Base-by-base conservation (phyloP, 2,329 filamentous ascomycete genomes). In the Fusarium metavorans region DNA sequence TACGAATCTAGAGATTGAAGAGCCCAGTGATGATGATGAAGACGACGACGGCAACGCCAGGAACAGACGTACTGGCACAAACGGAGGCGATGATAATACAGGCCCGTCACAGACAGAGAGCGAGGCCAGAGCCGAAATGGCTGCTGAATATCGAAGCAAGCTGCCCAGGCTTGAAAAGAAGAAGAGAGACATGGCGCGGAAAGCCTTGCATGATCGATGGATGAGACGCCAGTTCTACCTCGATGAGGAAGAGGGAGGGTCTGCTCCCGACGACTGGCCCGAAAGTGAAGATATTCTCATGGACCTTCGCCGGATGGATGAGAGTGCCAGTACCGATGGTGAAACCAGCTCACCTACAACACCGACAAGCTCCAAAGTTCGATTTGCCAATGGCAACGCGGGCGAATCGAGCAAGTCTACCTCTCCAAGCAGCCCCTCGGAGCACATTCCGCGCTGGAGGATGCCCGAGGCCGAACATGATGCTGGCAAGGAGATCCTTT, bases 401-500 rank as follows among this genome's bases (percentile, higher is more conserved):
- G 93, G 89, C 3, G 87, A 91, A 16, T 94, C 93, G 34, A 94
- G 94, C 76, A 89, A 93, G 76, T 89, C 88, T 2, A 94, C 92
- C 0, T 95, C 93, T 2, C 95, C 93, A 5, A 87, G 91, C 54
- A 93, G 90, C 78, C 87, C 93, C 10, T 91, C 93, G 14, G 92
- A 95, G 81, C 88, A 92, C 67, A 95, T 92, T 92, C 92, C 92
- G 58, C 92, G 92, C 20, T 92, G 94, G 81, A 93, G 95, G 62
- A 92, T 97, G 18, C 93, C 94, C 1, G 91, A 94, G 74, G 92
- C 93, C 1, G 95, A 98, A 81, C 89, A 89, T 68, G 95, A 98
- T 81, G 92, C 94, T 7, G 95, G 94, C 41, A 94, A 93, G 76
- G 95, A 98, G 80, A 93, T 98, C 5, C 85, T 98, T 1, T 98